Evolutionary conservation across 2,329 filamentous ascomycete genomes (phyloP).

Genomic region (Tympanopsis confertula): DNA sequence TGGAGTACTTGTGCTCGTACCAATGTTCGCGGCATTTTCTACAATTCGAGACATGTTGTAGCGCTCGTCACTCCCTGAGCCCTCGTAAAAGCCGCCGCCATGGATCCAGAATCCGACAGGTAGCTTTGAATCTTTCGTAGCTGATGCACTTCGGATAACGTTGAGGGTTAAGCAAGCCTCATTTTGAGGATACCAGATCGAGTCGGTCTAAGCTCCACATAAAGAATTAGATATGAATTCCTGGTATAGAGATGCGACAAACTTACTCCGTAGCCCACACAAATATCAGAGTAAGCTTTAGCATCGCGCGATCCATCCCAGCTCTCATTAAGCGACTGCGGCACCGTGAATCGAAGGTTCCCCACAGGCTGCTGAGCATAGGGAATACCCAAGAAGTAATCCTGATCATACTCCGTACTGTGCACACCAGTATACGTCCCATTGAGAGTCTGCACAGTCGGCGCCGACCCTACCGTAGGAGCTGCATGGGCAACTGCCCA

Average conservation of each 20-base stretch:
- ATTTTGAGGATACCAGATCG: slow-evolving; percentile 10
- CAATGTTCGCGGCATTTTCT: slow-evolving; percentile 26
- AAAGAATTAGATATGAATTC: slow-evolving; percentile 10
- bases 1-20: slow-evolving; percentile 11
- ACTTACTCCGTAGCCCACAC: slow-evolving; percentile 33
- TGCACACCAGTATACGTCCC: slow-evolving; percentile 27
- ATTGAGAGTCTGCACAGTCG: slow-evolving; percentile 22
- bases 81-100: slow-evolving; percentile 20
- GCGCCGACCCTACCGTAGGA: slow-evolving; percentile 4
- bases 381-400: slow-evolving; percentile 35
- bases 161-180: slow-evolving; percentile 55
- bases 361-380: slow-evolving; percentile 38
- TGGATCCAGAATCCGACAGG: slow-evolving; percentile 50
- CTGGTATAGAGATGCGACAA: slow-evolving; percentile 15
- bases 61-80: slow-evolving; percentile 25
- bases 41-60: slow-evolving; percentile 54
- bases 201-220: slow-evolving; percentile 2
- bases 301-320: slow-evolving; percentile 29
- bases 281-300: slow-evolving; percentile 29
- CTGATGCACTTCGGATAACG: slow-evolving; percentile 40
- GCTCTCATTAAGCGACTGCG: slow-evolving; percentile 31
- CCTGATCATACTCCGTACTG: slow-evolving; percentile 23
- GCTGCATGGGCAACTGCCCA: background rate
- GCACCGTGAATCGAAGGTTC: slow-evolving; percentile 32
- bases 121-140: slow-evolving; percentile 24